Conservation (phyloP, 2,329 filamentous ascomycete species). For the Colletotrichum sp. region DNA sequence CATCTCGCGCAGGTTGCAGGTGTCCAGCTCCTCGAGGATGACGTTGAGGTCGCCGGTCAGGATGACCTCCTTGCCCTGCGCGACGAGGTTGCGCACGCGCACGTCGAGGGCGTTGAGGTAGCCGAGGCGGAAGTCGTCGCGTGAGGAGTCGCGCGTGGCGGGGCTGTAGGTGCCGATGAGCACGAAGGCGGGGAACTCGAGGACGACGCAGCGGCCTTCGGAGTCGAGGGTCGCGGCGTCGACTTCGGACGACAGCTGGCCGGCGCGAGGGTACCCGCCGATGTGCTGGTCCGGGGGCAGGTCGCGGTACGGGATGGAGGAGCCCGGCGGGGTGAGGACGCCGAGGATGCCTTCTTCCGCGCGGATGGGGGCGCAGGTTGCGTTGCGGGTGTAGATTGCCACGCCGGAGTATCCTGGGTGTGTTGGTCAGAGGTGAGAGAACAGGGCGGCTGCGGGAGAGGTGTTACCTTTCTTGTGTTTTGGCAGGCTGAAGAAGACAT, state of each 20-base stretch:
- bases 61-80: constrained; percentile 83
- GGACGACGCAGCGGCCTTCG: constrained; percentile 87
- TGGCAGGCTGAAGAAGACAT: constrained; percentile 93
- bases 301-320: constrained; percentile 73
- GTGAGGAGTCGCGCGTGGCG: constrained; percentile 82
- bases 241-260: constrained; percentile 67
- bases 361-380: constrained; percentile 82
- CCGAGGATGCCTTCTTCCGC: constrained; percentile 96
- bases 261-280: constrained; percentile 80
- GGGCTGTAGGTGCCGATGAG: constrained; percentile 92
- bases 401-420: constrained; percentile 88
- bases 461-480: constrained; percentile 84
- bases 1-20: constrained; percentile 73
- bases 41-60: constrained; percentile 92
- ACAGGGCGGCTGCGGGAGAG: neutral
- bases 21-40: constrained; percentile 71
- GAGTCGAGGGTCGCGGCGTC: constrained; percentile 81
- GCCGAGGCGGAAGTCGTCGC: constrained; percentile 80
- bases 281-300: constrained; percentile 78
- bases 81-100: constrained; percentile 82
- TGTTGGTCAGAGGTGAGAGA: neutral
- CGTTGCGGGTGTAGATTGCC: constrained; percentile 90
- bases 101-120: constrained; percentile 84
- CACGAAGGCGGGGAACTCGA: constrained; percentile 96
- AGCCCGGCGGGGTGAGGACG: constrained; percentile 75